Evolutionary conservation across 768 basidiomycete genomes (phyloP), one percentile per base, ranked within the genome.

Genomic region (Ramaria sp.): DNA sequence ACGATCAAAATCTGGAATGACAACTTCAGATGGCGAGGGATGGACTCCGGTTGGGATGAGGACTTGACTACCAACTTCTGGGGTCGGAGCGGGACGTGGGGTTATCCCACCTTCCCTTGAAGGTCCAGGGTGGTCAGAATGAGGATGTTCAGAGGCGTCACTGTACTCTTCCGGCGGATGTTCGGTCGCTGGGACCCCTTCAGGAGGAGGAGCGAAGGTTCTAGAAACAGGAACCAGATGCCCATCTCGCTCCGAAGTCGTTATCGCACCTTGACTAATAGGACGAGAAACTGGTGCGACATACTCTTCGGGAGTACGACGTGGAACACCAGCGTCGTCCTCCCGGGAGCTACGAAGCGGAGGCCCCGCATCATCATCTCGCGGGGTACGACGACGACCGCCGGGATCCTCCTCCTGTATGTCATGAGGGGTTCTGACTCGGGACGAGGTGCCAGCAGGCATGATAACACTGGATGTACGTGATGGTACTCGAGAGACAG

Each of bases 1-100:
- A 17, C 51, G 57, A 27, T 58, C 51, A 20, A 54, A 27, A 34
- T n/a, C 42, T 39, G 55, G 31, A 11, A 57, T 34, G 13, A 34
- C 54, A 27, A 42, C 46, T 20, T 7, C 37, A 19, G 55, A 57
- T 34, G 13, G 45, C 22, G 55, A 41, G 19, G 22, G 30, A 11
- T 57, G 19, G 34, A 4, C 10, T 15, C 17, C 22, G 1, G 55
- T 37, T 11, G 33, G 55, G 3, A 57, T 15, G 4, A 27, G 37
- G 19, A 57, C 11, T 1, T 34, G 31, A 19, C 37, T 39, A 30
- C 45, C 55, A 34, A 57, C 33, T 13, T 24, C 37, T 12, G 45
- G 46, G 17, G 55, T 38, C 3, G 27, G 15, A 47, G 37, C 22
- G 27, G 27, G 46, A 13, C 31, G 39, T 31, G 38, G 52, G 27